Percentiles rank a stretch among this genome's conserved stretches.
Evolutionary conservation across 331 rosid species (phyloP).

Genomic region (Rosa hybrid): DNA sequence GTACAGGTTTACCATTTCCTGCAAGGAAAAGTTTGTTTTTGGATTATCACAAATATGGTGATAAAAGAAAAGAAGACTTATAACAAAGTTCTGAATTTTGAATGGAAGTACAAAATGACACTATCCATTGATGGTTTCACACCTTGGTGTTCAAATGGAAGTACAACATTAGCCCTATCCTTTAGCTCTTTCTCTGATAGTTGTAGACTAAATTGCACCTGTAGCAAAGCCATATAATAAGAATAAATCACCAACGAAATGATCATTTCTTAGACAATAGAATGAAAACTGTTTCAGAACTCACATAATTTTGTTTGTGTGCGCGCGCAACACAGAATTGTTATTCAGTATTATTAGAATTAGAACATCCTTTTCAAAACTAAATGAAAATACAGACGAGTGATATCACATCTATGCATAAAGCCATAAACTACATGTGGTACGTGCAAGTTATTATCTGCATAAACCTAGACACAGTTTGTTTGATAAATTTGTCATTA

Average conservation of each 20-base stretch:
- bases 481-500: not conserved
- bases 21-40: not conserved
- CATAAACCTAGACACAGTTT: not conserved
- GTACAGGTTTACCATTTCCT: slow-evolving; percentile 77
- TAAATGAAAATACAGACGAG: not conserved
- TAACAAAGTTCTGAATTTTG: not conserved
- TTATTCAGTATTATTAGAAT: not conserved
- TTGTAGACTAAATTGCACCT: slow-evolving; percentile 90
- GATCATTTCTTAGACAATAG: not conserved
- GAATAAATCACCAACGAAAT: not conserved
- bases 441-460: not conserved
- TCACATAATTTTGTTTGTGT: not conserved
- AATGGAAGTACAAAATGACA: slow-evolving; percentile 1
- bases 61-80: not conserved
- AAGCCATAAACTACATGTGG: not conserved
- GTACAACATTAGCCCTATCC: slow-evolving; percentile 87
- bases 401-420: not conserved
- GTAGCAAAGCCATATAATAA: slow-evolving; percentile 22
- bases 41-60: slow-evolving; percentile 11
- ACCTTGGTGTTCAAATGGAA: slow-evolving; percentile 98
- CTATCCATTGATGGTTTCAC: slow-evolving; percentile 17
- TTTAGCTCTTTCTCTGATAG: slow-evolving; percentile 83
- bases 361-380: not conserved
- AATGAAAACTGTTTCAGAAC: not conserved
- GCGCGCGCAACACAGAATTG: not conserved